Conservation (phyloP, 208 protist genomes). For the Leishmania guyanensis region DNA sequence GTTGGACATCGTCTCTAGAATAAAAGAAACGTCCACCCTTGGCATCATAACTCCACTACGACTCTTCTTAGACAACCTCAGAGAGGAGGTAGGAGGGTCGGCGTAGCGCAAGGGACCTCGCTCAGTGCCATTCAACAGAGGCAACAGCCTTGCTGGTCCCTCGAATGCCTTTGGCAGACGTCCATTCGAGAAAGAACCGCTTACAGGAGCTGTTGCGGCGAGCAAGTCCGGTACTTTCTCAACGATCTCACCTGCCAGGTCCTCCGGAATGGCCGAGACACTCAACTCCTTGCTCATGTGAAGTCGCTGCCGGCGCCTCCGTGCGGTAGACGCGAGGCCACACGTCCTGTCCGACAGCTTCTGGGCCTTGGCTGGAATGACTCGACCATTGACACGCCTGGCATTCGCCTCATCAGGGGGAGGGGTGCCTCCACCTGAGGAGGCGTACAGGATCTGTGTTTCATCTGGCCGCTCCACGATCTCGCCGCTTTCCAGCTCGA, state of each 20-base stretch:
- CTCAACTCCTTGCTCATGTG: conserved; percentile 39
- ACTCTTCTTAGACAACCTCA: not conserved
- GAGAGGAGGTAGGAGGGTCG: not conserved
- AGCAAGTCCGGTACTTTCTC: conserved; percentile 33
- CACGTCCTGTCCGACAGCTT: conserved; percentile 1
- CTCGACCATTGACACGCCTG: not conserved
- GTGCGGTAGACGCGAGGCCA: conserved; percentile 1
- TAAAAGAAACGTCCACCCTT: conserved; percentile 10
- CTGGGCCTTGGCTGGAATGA: not conserved
- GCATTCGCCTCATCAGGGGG: conserved; percentile 10
- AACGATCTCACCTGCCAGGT: conserved; percentile 40
- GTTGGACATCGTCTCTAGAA: conserved; percentile 7
- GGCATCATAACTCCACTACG: not conserved
- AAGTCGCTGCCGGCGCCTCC: conserved; percentile 33
- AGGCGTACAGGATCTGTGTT: conserved; percentile 1
- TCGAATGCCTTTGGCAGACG: not conserved
- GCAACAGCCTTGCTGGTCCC: not conserved
- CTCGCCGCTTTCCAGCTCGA: conserved; percentile 22
- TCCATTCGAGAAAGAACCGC: not conserved
- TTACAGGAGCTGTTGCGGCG: conserved; percentile 8
- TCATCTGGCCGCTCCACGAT: conserved; percentile 22
- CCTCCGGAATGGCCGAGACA: conserved; percentile 46
- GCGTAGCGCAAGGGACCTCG: too few species aligned
- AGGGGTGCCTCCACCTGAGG: conserved; percentile 11
- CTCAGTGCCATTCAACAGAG: not conserved